phyloP scores from a whole-genome alignment of 192 early-diverging fungal species.

The Entomortierella beljakovae region DNA sequence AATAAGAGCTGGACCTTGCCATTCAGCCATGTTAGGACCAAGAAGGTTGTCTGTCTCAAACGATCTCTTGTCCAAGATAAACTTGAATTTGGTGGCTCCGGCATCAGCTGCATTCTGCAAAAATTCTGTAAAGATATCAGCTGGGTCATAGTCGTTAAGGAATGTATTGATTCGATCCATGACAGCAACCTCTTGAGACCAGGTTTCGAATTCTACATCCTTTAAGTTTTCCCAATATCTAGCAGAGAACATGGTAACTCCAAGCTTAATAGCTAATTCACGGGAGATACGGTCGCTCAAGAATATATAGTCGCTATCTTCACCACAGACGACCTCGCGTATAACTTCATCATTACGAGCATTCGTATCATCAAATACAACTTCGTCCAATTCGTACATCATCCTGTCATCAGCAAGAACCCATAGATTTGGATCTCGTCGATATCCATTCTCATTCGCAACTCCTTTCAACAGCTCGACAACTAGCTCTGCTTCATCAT shows the following conservation, averaged over 20 bases:
- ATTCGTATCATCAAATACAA: slow-evolving; percentile 41
- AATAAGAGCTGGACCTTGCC: slow-evolving; percentile 49
- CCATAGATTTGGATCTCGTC: not conserved
- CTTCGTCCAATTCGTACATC: slow-evolving; percentile 2
- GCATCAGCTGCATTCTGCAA: slow-evolving; percentile 59
- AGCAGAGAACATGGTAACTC: slow-evolving; percentile 21
- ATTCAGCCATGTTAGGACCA: slow-evolving; percentile 22
- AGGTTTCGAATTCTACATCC: slow-evolving; percentile 11
- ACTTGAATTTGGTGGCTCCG: slow-evolving; percentile 20
- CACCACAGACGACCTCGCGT: not conserved
- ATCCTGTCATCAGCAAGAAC: slow-evolving; percentile 1
- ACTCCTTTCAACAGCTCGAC: not conserved
- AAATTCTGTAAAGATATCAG: slow-evolving; percentile 40
- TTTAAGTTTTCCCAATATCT: slow-evolving; percentile 9
- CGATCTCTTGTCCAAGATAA: slow-evolving; percentile 26
- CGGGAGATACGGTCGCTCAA: slow-evolving; percentile 1
- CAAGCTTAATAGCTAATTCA: not conserved
- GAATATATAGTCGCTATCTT: slow-evolving; percentile 5
- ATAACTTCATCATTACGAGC: not conserved
- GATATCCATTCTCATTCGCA: not conserved
- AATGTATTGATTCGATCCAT: slow-evolving; percentile 33
- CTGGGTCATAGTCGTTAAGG: slow-evolving; percentile 42
- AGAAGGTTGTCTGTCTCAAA: slow-evolving; percentile 8
- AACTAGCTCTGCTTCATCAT: slow-evolving; percentile 15
- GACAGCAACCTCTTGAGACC: slow-evolving; percentile 24